Base-by-base conservation (phyloP, 2,329 filamentous ascomycete genomes). In the Aspergillus sergii region DNA sequence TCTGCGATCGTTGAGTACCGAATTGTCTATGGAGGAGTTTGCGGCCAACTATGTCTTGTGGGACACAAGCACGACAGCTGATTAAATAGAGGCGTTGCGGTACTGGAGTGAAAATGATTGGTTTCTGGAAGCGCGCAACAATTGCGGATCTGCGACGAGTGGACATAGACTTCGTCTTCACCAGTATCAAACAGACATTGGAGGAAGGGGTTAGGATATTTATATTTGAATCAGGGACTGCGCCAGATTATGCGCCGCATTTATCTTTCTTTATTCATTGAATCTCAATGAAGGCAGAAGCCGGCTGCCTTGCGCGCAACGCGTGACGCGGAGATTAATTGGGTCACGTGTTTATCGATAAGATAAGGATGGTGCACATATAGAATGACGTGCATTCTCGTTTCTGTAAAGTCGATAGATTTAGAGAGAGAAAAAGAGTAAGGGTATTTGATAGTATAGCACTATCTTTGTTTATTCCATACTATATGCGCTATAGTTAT, bases 311-410 rank as follows among this genome's bases (percentile, higher is more conserved):
- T 59, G 51, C 55, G 53, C 60, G 53, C 32, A 59, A 65, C 64
- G 60, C 65, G 62, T 67, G 65, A 69, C 69, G 68, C 69, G 39
- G 68, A 64, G 43, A 59, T 63, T 26, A 53, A 61, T 61, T 63
- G 39, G 36, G 21, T 68, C 69, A 70, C 68, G 69, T 71, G 68
- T 3, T 10, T n/a, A 1, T 23, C 3, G 28, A 51, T 30, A 30
- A 36, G 36, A 28, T 45, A 41, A 28, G 26, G 10, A 21, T 45
- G n/a, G 21, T 23, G 30, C 9, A 10, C 5, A 16, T 14, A 19
- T n/a, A 21, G 19, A 21, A 3, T 21, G n/a, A 11, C n/a, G n/a
- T n/a, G 19, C 39, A 41, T 41, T 41, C 16, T 41, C 39, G 8
- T n/a, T n/a, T 41, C 7, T n/a, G 14, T n/a, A 41, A 41, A 41